A percentile compares a stretch with the other conserved stretches of the same genome.
These are phyloP conservation scores for Apostasia ramifera DNA, from an alignment of 106 monocot species.

Conservation along the genomic window DNA sequence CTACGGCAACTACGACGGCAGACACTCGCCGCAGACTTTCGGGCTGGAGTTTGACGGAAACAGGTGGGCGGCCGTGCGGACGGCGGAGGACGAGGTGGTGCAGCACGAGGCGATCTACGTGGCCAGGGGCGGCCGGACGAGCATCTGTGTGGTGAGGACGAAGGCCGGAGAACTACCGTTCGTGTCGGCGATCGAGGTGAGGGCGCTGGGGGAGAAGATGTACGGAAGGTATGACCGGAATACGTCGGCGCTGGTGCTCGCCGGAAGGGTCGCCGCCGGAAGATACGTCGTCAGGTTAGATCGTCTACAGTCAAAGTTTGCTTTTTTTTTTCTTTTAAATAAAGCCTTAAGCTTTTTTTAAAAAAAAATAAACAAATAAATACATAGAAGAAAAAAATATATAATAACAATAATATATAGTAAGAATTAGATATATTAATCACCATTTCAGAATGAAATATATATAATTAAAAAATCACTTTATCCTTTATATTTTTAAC, in stretches of 20 bases:
- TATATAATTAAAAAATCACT: too few relatives aligned
- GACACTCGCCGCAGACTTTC: conserved; percentile 16
- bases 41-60: conserved; percentile 18
- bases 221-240: not conserved
- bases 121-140: conserved; percentile 2
- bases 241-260: not conserved
- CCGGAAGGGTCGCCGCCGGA: conserved; percentile 8
- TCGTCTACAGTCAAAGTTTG: too few relatives aligned
- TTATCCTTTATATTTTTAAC: too few relatives aligned
- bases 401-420: too few relatives aligned
- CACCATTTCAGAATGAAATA: too few relatives aligned
- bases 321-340: too few relatives aligned
- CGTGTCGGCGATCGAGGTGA: conserved; percentile 21
- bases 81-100: not conserved
- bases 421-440: too few relatives aligned
- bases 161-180: conserved; percentile 5
- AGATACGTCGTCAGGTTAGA: too few relatives aligned
- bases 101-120: conserved; percentile 6
- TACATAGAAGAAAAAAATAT: too few relatives aligned
- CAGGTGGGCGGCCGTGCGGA: conserved; percentile 8
- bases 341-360: too few relatives aligned
- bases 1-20: conserved; percentile 39
- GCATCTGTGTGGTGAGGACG: conserved; percentile 17
- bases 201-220: conserved; percentile 6
- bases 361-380: too few relatives aligned